Percentiles rank a stretch among this genome's conserved stretches.
Conservation (phyloP, 2,329 filamentous ascomycete genomes). For the Aureobasidium sp. region DNA sequence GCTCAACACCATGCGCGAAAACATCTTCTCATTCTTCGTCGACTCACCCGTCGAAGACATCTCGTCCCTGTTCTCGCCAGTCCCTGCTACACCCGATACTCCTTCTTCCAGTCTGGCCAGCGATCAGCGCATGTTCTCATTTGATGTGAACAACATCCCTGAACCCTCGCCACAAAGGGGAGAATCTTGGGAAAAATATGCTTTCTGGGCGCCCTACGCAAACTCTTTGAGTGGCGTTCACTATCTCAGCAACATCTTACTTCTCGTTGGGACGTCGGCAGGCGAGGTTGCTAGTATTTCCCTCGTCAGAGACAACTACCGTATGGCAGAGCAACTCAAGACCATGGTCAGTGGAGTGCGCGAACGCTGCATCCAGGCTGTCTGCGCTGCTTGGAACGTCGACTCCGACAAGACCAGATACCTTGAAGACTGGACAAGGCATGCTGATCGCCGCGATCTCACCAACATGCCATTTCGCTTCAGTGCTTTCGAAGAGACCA, state of each 20-base stretch:
- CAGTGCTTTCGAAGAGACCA: conserved; percentile 71
- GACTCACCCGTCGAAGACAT: conserved; percentile 88
- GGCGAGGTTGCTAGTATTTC: conserved; percentile 74
- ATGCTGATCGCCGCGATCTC: conserved; percentile 72
- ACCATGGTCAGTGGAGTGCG: conserved; percentile 68
- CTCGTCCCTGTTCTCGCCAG: conserved; percentile 75
- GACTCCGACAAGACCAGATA: conserved; percentile 90
- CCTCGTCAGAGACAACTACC: conserved; percentile 52
- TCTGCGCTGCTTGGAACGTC: conserved; percentile 85
- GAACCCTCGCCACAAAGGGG: conserved; percentile 66
- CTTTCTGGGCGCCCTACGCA: conserved; percentile 91
- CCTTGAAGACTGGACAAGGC: conserved; percentile 88
- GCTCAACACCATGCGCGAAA: conserved; percentile 74
- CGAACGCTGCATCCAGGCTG: conserved; percentile 76
- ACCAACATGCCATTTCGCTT: conserved; percentile 89
- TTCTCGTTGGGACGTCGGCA: conserved; percentile 76
- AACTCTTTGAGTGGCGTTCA: conserved; percentile 90
- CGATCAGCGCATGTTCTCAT: conserved; percentile 65
- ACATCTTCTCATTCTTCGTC: conserved; percentile 73
- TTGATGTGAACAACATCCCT: conserved; percentile 71
- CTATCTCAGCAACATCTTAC: conserved; percentile 76
- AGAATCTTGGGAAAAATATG: conserved; percentile 86
- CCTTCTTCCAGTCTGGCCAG: conserved; percentile 54
- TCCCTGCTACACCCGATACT: conserved; percentile 62
- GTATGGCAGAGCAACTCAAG: conserved; percentile 65